Conservation (phyloP, 306 rosid genomes). For the Adenanthera pavonina region DNA sequence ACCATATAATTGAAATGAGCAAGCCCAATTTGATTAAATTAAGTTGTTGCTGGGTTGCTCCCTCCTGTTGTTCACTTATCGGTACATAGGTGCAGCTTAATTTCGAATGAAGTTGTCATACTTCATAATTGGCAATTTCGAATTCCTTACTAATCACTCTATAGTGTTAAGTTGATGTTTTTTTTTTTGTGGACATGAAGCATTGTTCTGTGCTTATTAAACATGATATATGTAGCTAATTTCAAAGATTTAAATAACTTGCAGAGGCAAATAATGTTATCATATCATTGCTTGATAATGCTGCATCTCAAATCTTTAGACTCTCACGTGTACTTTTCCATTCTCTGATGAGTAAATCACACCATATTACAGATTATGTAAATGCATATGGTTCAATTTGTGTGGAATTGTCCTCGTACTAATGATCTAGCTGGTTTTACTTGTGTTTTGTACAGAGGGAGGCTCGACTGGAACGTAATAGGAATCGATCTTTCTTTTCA, state of each 20-base stretch:
- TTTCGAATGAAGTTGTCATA: background rate
- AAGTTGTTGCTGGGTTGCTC: background rate
- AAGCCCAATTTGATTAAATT: too few relatives aligned
- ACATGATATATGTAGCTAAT: background rate
- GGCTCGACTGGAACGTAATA: slow-evolving; percentile 90
- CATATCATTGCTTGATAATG: slow-evolving; percentile 16
- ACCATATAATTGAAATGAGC: too few relatives aligned
- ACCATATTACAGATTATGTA: slow-evolving; percentile 5
- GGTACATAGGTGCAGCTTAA: background rate
- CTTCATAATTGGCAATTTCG: background rate
- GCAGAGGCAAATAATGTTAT: background rate
- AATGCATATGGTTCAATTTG: background rate
- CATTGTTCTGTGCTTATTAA: background rate
- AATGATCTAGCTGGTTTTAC: slow-evolving; percentile 7
- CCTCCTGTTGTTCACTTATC: background rate
- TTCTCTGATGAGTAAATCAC: background rate
- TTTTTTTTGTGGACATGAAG: background rate
- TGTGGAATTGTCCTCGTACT: slow-evolving; percentile 4
- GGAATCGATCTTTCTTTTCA: slow-evolving; percentile 76
- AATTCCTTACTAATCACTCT: background rate
- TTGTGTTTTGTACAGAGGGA: slow-evolving; percentile 70
- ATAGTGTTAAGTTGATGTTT: slow-evolving; percentile 7
- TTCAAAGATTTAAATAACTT: slow-evolving; percentile 20
- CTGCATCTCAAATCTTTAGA: slow-evolving; percentile 1
- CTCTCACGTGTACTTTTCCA: slow-evolving; percentile 15